These are phyloP conservation scores for Termitomyces sp. DNA, from an alignment of 768 basidiomycete genomes.

Conservation along the genomic window DNA sequence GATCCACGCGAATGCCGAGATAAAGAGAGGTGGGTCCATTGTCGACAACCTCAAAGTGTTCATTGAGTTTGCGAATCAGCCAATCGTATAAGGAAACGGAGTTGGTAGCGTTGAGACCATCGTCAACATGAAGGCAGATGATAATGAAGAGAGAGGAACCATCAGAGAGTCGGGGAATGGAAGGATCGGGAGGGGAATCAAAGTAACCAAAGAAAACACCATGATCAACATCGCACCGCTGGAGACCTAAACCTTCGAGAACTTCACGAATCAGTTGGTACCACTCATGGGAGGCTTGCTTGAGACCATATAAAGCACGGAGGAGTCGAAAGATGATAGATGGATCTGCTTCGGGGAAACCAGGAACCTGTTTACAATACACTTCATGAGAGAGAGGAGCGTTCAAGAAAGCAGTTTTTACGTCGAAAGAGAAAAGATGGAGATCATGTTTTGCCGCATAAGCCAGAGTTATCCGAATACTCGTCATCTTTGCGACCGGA, in stretches of 20 bases:
- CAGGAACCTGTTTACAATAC: not conserved
- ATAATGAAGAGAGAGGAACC: not conserved
- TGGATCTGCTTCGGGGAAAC: constrained; percentile 11
- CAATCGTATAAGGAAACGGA: not conserved
- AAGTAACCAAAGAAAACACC: constrained; percentile 10
- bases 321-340: not conserved
- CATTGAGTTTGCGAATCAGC: not conserved
- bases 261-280: not conserved
- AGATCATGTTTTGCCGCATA: constrained; percentile 16
- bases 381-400: not conserved
- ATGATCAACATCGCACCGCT: constrained; percentile 25
- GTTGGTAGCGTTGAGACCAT: no score
- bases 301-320: constrained; percentile 1
- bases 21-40: not conserved
- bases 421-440: constrained; percentile 25
- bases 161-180: constrained; percentile 17
- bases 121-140: not conserved
- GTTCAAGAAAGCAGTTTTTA: constrained; percentile 25
- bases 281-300: constrained; percentile 7
- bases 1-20: not conserved
- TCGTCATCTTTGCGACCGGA: no score
- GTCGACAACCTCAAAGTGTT: not conserved
- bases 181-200: constrained; percentile 1
- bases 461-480: not conserved
- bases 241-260: constrained; percentile 18